Conservation (phyloP, 2,329 filamentous ascomycete genomes). For the Tolypocladium cylindrosporum region DNA sequence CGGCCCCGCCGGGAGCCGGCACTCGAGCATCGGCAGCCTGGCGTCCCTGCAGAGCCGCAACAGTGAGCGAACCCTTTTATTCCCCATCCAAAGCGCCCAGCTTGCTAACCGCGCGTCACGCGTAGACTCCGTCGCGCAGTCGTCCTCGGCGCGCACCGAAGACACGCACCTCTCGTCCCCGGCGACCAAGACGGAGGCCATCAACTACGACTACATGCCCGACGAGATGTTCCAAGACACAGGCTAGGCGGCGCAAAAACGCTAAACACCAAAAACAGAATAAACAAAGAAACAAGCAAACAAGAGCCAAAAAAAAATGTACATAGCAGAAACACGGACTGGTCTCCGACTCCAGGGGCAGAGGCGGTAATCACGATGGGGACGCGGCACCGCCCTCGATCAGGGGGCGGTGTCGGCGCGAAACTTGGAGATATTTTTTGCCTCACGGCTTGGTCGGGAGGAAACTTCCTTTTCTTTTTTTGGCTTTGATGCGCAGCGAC, state of each 20-base stretch:
- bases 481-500: not conserved
- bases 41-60: not conserved
- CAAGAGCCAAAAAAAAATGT: not conserved
- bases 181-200: not conserved
- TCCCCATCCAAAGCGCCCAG: not conserved
- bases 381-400: not conserved
- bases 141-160: not conserved
- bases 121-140: not conserved
- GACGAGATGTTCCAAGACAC: constrained; percentile 19
- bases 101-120: not conserved
- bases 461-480: not conserved
- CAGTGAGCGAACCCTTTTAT: not conserved
- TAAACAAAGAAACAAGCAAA: too few relatives aligned
- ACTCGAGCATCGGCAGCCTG: constrained; percentile 3
- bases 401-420: too few relatives aligned
- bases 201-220: constrained; percentile 28
- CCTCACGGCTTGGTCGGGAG: not conserved
- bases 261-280: not conserved
- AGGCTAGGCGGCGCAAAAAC: not conserved
- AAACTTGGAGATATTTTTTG: not conserved
- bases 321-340: not conserved
- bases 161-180: not conserved
- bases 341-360: not conserved
- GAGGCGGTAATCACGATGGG: not conserved
- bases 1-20: not conserved